These are phyloP conservation scores for Artomyces pyxidatus DNA, from an alignment of 768 basidiomycete species.

Conservation along the genomic window DNA sequence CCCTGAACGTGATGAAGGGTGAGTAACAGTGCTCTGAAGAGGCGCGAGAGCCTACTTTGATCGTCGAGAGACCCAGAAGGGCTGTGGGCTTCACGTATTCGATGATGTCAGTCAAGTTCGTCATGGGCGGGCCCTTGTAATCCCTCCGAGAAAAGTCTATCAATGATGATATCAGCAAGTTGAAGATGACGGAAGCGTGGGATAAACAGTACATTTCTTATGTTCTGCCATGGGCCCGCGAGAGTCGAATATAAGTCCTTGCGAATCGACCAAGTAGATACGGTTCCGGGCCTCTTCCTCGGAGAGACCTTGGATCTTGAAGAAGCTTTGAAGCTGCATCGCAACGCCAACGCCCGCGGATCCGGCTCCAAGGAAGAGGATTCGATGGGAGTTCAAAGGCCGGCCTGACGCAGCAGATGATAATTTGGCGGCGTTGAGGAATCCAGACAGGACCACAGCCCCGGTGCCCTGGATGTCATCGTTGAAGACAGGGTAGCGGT, in stretches of 20 bases:
- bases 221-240: constrained; percentile 72
- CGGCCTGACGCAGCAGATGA: constrained; percentile 62
- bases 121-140: constrained; percentile 70
- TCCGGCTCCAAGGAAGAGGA: constrained; percentile 91
- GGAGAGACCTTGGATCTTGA: constrained; percentile 69
- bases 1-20: constrained; percentile 30
- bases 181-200: not conserved
- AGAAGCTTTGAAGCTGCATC: constrained; percentile 83
- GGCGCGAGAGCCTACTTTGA: constrained; percentile 34
- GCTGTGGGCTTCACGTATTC: constrained; percentile 82
- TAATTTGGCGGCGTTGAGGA: constrained; percentile 80
- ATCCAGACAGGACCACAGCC: constrained; percentile 84
- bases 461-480: constrained; percentile 49
- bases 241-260: constrained; percentile 73
- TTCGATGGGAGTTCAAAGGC: constrained; percentile 65
- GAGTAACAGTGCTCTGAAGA: not conserved
- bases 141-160: constrained; percentile 78
- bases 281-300: constrained; percentile 66
- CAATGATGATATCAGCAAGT: constrained; percentile 3
- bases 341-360: constrained; percentile 91
- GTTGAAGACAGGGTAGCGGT: constrained; percentile 76
- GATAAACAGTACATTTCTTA: constrained; percentile 56
- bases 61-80: constrained; percentile 84
- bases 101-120: constrained; percentile 67
- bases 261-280: constrained; percentile 82